Evolutionary conservation across 257 asterid species (phyloP), one percentile per base, ranked within the genome.

Genomic region (Solanum appendiculatum): DNA sequence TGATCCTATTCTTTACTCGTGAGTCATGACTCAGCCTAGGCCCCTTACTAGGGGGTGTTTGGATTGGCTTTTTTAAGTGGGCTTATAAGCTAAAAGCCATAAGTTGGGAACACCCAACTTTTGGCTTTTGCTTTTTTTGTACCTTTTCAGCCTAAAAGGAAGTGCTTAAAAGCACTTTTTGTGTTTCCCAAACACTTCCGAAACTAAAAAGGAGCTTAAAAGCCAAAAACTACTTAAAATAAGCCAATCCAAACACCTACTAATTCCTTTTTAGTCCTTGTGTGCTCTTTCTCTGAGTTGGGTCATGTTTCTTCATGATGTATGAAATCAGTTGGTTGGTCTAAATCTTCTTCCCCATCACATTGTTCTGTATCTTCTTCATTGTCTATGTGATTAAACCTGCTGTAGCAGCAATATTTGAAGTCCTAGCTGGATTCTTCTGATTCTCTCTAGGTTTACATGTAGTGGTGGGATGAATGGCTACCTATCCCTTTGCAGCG

Each of bases 391-490:
- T 48, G 44, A 48, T 31, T 48, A 29, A 81, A 48, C 68, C 44
- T 48, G 68, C 85, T 48, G 31, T 20, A 48, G 18, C 31, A 2
- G 18, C 69, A 29, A 81, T 51, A 48, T 18, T 81, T 81, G 85
- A 81, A 81, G 85, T 81, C 85, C 69, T 81, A 51, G 68, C 44
- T 81, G 68, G 85, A 81, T 51, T 81, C 44, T 81, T 81, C 85
- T 81, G 44, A 81, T 48, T 46, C 44, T 80, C 42, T 48, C 21
- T 81, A 48, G 85, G 85, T 81, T 39, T 81, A 29, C 69, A 46
- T 81, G 85, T 97, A 95, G 99, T 90, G 98, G 97, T 91, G 99
- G 99, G 86, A 97, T 97, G 99, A 96, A 95, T 7, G 99, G 99
- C 37, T 97, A 93, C 92, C 88, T 97, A 77, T 95, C 98, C 83